Evolutionary conservation across 2,329 filamentous ascomycete genomes (phyloP), one percentile per base, ranked within the genome.

Genomic region (Epichloe sp.): DNA sequence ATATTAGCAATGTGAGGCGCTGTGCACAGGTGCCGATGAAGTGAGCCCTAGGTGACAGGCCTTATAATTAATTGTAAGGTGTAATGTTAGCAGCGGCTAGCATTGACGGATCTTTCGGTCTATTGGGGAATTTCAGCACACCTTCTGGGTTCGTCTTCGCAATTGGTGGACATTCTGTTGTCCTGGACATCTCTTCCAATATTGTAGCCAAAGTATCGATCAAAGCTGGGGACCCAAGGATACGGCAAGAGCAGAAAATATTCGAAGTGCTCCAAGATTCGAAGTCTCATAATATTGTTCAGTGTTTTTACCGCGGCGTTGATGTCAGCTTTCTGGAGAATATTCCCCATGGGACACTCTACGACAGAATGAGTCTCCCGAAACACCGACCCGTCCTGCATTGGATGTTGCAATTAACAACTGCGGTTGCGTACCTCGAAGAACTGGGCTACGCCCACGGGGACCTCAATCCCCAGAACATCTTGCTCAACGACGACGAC

Each of bases 381-480:
- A 31, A 31, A 10, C 45, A 45, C 38, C 23, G 47, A n/a, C 56
- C 53, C 1, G 26, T 58, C 34, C 38, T 48, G 26, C 49, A 46
- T 35, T 56, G 53, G 53, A 56, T 58, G 52, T 44, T 55, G 5
- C 52, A 58, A 40, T 17, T 54, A 8, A 54, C 53, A 37, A 47
- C 41, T 44, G 53, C 53, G 23, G 52, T 44, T n/a, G 54, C 53
- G 3, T 55, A 44, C 12, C 21, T 58, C 2, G 57, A 57, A 44
- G 34, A 53, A 14, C 5, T 58, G 8, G 55, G 55, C 6, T 54
- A 56, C 44, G 47, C 52, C 26, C 56, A 58, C 42, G 54, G 54
- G 1, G 52, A 59, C 31, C 56, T 57, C 38, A 55, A 57, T 45
- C 57, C 55, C 10, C 47, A 54, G n/a, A 57, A 59, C 15, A 52